These are phyloP conservation scores for Penicillium sp. DNA, from an alignment of 2,329 filamentous ascomycete species.

Conservation along the genomic window DNA sequence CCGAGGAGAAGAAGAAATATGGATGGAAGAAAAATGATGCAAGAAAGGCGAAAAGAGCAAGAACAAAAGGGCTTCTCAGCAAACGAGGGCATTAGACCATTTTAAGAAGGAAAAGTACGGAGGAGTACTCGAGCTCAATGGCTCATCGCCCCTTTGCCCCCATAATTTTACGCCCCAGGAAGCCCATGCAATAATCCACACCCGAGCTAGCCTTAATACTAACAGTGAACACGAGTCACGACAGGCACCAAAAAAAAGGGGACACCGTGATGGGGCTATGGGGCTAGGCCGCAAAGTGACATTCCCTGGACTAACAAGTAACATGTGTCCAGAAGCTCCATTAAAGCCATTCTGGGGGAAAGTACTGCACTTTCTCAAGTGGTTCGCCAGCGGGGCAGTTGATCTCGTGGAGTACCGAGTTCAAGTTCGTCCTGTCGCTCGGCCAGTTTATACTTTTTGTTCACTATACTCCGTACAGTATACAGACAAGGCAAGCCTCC, in stretches of 20 bases:
- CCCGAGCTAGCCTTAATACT: not conserved
- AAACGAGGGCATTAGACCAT: not conserved
- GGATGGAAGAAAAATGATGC: not conserved
- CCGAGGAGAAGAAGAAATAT: too few relatives aligned
- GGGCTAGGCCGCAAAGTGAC: not conserved
- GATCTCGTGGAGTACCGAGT: not conserved
- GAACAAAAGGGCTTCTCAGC: not conserved
- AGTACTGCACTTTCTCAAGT: not conserved
- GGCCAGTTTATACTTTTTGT: not conserved
- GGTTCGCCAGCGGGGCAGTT: not conserved
- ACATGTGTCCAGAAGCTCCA: conserved; percentile 1
- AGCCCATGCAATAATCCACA: not conserved
- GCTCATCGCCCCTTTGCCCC: not conserved
- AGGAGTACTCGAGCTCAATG: too few relatives aligned
- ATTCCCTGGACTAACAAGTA: not conserved
- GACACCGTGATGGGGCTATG: not conserved
- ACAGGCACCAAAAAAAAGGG: not conserved
- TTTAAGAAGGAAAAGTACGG: not conserved
- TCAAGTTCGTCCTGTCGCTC: not conserved
- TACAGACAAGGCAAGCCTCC: not conserved
- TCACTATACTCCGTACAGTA: too few relatives aligned
- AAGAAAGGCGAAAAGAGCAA: not conserved
- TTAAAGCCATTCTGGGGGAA: not conserved
- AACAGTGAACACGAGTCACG: not conserved
- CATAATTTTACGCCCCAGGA: not conserved